Conservation (phyloP, 768 basidiomycete species). For the Lactifluus subvellereus region DNA sequence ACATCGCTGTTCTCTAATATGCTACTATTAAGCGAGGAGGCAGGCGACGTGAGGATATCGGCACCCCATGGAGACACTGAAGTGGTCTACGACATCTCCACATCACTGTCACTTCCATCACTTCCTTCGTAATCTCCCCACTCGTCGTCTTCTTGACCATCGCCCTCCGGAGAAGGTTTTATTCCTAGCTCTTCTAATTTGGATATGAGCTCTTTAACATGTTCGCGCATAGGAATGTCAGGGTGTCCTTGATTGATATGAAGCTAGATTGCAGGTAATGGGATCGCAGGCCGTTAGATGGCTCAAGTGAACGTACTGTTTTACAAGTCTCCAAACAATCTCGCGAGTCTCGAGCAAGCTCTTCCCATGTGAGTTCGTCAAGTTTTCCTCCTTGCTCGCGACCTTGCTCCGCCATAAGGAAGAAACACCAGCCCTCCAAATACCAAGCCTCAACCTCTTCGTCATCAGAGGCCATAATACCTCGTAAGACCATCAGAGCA, state of each 20-base stretch:
- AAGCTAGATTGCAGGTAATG: slow-evolving; percentile 40
- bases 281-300: neutral
- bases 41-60: neutral
- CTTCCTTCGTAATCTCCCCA: slow-evolving; percentile 60
- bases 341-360: slow-evolving; percentile 70
- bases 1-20: neutral
- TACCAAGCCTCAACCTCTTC: slow-evolving; percentile 91
- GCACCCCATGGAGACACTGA: neutral
- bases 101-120: slow-evolving; percentile 42
- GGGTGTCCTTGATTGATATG: slow-evolving; percentile 67
- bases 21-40: slow-evolving; percentile 1
- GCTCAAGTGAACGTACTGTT: slow-evolving; percentile 42
- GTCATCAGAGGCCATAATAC: slow-evolving; percentile 75
- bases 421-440: slow-evolving; percentile 92
- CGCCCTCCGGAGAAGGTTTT: slow-evolving; percentile 52
- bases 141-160: slow-evolving; percentile 46
- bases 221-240: slow-evolving; percentile 70
- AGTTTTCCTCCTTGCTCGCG: slow-evolving; percentile 45
- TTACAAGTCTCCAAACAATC: slow-evolving; percentile 82
- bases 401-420: slow-evolving; percentile 69
- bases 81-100: slow-evolving; percentile 36
- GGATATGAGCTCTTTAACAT: slow-evolving; percentile 65
- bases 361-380: slow-evolving; percentile 60
- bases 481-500: slow-evolving; percentile 71
- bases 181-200: slow-evolving; percentile 66